Evolutionary conservation across 2,329 filamentous ascomycete genomes (phyloP).

Genomic region (Penicillium sp.): DNA sequence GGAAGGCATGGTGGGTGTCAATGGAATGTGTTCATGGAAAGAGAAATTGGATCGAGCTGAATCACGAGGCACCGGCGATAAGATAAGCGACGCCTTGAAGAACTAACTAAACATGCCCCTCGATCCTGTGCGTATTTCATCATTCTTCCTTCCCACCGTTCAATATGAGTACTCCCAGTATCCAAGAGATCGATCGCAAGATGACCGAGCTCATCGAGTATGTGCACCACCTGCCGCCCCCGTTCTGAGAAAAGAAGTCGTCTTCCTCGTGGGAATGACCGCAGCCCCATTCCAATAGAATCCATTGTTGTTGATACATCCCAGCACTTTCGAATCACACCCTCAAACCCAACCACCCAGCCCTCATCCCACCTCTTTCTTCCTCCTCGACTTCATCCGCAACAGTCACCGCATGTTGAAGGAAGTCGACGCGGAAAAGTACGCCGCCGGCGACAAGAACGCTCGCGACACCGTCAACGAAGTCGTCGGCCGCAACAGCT

Average conservation of each 20-base stretch:
- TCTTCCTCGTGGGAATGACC: no score
- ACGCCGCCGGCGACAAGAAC: conserved; percentile 18
- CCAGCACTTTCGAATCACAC: conserved; percentile 29
- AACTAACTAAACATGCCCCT: not conserved
- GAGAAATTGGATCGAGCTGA: no score
- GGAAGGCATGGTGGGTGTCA: conserved; percentile 15
- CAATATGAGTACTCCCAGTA: conserved; percentile 11
- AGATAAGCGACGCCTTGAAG: no score
- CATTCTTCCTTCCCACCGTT: conserved; percentile 10
- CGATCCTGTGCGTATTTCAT: not conserved
- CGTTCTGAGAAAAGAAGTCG: no score
- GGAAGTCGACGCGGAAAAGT: conserved; percentile 22
- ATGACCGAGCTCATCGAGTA: conserved; percentile 28
- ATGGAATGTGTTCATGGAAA: conserved; percentile 2
- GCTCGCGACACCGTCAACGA: conserved; percentile 18
- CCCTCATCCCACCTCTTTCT: conserved; percentile 36
- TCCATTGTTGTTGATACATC: not conserved
- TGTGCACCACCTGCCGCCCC: conserved; percentile 7
- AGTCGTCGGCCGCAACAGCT: conserved; percentile 26
- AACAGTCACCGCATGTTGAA: conserved; percentile 54
- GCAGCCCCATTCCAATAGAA: not conserved
- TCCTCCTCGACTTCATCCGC: conserved; percentile 62
- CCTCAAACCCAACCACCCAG: conserved; percentile 30
- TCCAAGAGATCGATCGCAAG: conserved; percentile 16
- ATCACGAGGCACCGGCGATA: not conserved